Evolutionary conservation across 768 basidiomycete genomes (phyloP).

Genomic region (Suillus clintonianus): DNA sequence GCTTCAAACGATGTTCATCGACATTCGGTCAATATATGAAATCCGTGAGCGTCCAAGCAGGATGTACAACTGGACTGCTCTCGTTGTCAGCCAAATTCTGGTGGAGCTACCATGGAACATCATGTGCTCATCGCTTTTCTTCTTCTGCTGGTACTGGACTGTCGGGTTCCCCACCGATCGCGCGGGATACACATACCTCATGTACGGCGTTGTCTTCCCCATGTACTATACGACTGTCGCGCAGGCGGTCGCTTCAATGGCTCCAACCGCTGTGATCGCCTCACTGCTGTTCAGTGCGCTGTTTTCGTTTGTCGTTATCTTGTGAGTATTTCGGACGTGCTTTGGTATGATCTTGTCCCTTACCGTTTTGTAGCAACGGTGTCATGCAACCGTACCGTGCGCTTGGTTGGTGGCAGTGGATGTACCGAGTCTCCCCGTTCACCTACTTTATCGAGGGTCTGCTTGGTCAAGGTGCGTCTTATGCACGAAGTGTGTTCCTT

Average conservation of each 20-base stretch:
- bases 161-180: conserved; percentile 57
- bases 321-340: conserved; percentile 33
- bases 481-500: no score
- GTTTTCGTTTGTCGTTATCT: conserved; percentile 66
- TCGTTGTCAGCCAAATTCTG: conserved; percentile 55
- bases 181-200: conserved; percentile 61
- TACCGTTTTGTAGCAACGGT: conserved; percentile 44
- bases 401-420: conserved; percentile 74
- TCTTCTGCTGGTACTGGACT: conserved; percentile 72
- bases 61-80: conserved; percentile 67
- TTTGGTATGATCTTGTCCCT: not conserved
- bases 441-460: conserved; percentile 58
- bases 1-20: conserved; percentile 61
- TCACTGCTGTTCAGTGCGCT: conserved; percentile 57
- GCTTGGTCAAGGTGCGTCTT: conserved; percentile 44
- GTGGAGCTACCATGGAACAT: conserved; percentile 67
- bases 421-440: conserved; percentile 58
- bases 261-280: conserved; percentile 60
- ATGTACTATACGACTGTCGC: conserved; percentile 64
- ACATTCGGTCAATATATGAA: conserved; percentile 60
- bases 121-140: conserved; percentile 56
- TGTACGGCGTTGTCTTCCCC: conserved; percentile 55
- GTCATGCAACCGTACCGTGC: conserved; percentile 64
- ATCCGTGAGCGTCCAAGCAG: conserved; percentile 64
- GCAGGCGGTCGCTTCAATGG: conserved; percentile 62